phyloP scores from a whole-genome alignment of 805 yeast genomes.

The Ogataea sp. region DNA sequence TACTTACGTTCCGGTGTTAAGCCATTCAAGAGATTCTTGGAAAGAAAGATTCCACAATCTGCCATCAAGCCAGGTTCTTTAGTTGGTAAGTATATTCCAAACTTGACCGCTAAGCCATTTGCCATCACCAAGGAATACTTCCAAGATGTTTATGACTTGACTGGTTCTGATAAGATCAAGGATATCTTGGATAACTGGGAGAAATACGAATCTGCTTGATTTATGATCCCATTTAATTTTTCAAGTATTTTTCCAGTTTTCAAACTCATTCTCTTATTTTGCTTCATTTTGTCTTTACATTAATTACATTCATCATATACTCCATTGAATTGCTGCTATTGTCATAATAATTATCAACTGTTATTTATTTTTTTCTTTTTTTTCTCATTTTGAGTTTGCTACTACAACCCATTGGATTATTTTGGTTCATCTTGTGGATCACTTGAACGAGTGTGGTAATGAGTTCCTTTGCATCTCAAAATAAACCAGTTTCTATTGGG shows the following conservation, averaged over 20 bases:
- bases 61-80: conserved; percentile 93
- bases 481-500: not conserved
- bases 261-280: not conserved
- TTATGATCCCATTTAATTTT: not conserved
- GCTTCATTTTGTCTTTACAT: not conserved
- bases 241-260: not conserved
- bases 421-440: not conserved
- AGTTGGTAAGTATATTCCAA: conserved; percentile 95
- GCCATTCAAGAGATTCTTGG: conserved; percentile 96
- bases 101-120: conserved; percentile 97
- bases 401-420: not conserved
- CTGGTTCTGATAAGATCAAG: conserved; percentile 87
- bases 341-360: too few species aligned
- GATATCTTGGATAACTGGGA: conserved; percentile 94
- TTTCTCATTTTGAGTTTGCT: not conserved
- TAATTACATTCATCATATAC: too few species aligned
- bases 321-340: too few species aligned
- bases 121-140: conserved; percentile 94
- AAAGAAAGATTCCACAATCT: conserved; percentile 89
- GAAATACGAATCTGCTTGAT: conserved; percentile 53
- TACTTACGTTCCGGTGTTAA: conserved; percentile 97
- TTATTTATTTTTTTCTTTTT: not conserved
- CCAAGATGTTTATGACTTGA: conserved; percentile 88
- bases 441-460: conserved; percentile 1
- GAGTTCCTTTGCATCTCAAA: not conserved